These are phyloP conservation scores for Alnus glutinosa DNA, from an alignment of 306 rosid genomes.

Conservation along the genomic window DNA sequence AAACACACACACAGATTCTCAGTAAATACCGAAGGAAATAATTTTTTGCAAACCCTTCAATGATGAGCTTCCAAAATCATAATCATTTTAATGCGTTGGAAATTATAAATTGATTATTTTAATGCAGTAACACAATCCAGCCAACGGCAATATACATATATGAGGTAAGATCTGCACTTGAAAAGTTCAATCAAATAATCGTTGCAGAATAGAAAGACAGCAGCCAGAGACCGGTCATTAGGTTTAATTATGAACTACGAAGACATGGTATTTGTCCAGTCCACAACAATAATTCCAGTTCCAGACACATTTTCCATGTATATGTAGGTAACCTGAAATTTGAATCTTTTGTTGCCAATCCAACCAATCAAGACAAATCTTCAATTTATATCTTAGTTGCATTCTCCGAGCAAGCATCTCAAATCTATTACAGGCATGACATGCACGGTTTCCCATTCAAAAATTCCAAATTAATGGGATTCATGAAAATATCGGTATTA, in stretches of 20 bases:
- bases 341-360: neutral
- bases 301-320: neutral
- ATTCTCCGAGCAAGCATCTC: neutral
- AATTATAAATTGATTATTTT: constrained; percentile 16
- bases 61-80: neutral
- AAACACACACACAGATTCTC: neutral
- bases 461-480: neutral
- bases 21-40: neutral
- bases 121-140: constrained; percentile 10
- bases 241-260: neutral
- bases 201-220: neutral
- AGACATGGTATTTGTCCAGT: neutral
- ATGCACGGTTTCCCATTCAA: neutral
- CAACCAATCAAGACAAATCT: constrained; percentile 4
- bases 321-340: neutral
- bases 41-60: neutral
- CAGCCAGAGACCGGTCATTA: constrained; percentile 5
- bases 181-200: neutral
- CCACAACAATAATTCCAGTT: neutral
- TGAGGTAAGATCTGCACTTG: neutral
- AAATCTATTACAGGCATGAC: neutral
- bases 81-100: constrained; percentile 1
- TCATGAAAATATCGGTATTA: neutral
- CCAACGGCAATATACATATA: neutral
- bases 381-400: constrained; percentile 5